phyloP scores from a whole-genome alignment of 495 filamentous ascomycete species.

The Annulohypoxylon nitens region DNA sequence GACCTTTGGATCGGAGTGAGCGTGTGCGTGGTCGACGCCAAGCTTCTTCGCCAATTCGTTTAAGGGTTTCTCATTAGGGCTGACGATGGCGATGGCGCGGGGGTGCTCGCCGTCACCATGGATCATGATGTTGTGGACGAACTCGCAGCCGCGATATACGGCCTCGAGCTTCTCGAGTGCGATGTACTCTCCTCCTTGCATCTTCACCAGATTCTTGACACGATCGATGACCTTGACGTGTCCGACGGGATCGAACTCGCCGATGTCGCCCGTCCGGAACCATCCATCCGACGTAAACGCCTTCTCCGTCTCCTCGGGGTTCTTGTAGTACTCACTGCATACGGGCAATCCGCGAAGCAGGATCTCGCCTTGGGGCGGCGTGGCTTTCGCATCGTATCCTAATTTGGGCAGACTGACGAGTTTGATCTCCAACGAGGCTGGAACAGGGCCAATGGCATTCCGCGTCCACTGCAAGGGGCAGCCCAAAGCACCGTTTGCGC shows the following conservation, averaged over 20 bases:
- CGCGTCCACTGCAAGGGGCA: constrained; percentile 76
- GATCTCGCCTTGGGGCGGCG: constrained; percentile 88
- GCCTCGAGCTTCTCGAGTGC: constrained; percentile 76
- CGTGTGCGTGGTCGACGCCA: constrained; percentile 62
- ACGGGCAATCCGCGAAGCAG: constrained; percentile 78
- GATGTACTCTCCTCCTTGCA: constrained; percentile 74
- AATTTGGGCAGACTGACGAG: constrained; percentile 86
- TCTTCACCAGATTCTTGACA: constrained; percentile 85
- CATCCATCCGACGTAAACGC: constrained; percentile 87
- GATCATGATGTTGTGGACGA: constrained; percentile 72
- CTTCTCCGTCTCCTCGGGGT: constrained; percentile 83
- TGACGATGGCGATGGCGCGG: constrained; percentile 70
- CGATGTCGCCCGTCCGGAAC: constrained; percentile 93
- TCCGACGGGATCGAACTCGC: constrained; percentile 77
- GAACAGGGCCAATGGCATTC: constrained; percentile 80
- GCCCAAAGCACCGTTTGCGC: constrained; percentile 75
- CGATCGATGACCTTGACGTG: constrained; percentile 91
- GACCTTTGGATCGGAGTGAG: constrained; percentile 61
- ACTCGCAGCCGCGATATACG: constrained; percentile 67
- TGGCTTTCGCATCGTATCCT: constrained; percentile 80
- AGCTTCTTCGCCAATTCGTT: constrained; percentile 64
- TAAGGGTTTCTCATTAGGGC: constrained; percentile 67
- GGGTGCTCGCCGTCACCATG: constrained; percentile 64
- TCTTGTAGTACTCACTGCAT: constrained; percentile 82
- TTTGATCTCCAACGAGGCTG: constrained; percentile 75